Percentiles rank a stretch among this genome's conserved stretches.
These are phyloP conservation scores for Thelonectria rubi DNA, from an alignment of 2,329 filamentous ascomycete genomes.

Conservation along the genomic window DNA sequence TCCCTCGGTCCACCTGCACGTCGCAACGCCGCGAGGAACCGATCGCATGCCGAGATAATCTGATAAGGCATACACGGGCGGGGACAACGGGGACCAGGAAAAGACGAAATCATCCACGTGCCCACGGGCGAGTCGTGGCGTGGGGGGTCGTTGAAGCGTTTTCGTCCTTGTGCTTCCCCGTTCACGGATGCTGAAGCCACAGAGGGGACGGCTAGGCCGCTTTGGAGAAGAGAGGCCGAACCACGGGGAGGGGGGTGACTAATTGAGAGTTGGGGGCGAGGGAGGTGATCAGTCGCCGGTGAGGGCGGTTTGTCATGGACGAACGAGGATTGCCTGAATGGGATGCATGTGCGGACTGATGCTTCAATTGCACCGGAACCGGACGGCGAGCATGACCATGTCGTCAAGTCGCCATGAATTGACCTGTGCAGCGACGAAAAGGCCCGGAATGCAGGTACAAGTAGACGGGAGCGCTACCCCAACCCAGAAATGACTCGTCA, in stretches of 20 bases:
- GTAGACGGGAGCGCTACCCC: neutral
- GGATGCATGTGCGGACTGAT: neutral
- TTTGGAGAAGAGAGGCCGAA: neutral
- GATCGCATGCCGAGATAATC: neutral
- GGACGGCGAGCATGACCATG: neutral
- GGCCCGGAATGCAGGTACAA: neutral
- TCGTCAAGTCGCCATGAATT: neutral
- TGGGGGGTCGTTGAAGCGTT: constrained; percentile 1
- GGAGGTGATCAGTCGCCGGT: too few species aligned
- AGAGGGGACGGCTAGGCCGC: constrained; percentile 3
- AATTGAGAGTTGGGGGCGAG: neutral
- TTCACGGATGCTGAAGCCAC: constrained; percentile 15
- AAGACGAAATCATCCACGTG: constrained; percentile 18
- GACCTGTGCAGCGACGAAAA: neutral
- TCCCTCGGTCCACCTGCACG: neutral
- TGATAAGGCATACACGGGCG: neutral
- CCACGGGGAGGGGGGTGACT: neutral
- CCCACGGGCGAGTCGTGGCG: constrained; percentile 2
- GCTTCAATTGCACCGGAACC: neutral
- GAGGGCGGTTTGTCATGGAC: too few species aligned
- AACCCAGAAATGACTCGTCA: neutral
- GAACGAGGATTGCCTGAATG: neutral
- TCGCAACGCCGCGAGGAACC: neutral
- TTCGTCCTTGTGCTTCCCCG: constrained; percentile 13
- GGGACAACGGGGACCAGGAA: neutral